Base-by-base conservation (phyloP, 208 protist species). In the Leishmania aethiopica region DNA sequence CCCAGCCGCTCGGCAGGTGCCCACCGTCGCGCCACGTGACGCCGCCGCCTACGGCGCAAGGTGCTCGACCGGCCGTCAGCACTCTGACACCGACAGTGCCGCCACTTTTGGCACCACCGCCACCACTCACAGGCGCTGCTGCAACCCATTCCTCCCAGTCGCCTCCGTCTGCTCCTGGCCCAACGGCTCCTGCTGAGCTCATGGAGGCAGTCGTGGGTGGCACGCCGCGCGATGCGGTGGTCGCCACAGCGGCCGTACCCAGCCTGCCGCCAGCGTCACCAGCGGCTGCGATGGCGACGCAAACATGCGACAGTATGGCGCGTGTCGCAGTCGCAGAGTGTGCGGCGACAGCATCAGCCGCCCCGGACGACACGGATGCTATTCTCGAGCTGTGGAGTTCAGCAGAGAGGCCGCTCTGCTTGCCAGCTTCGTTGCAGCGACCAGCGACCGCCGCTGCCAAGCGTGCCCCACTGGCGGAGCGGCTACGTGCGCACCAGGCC, bases 331-430 rank as follows among this genome's bases (percentile, higher is more conserved):
- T 47, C 11, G 42, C 22, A 42, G 37, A 73, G 40, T 10, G 19
- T 42, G 67, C 57, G 40, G 25, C 75, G 22, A 32, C n/a, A 42
- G 40, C 37, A 10, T 49, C 10, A 25, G 57, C 57, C 47, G 40
- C 64, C 3, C n/a, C 45, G 8, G 28, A 22, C 4, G 73, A 86
- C 32, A 4, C 78, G 35, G 79, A 67, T 10, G 66, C 78, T 45
- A 40, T 86, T 42, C 53, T 92, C 37, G 86, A 89, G 69, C 35
- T 86, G 62, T 92, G 89, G 89, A 84, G 84, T 80, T 89, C 85
- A 17, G 79, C 80, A n/a, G 89, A 92, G 69, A 70, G 84, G 76
- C 89, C 86, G 51, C 75, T 92, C 32, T 53, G 77, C n/a, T 49
- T 83, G 35, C 74, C 83, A 8, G 35, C 7, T n/a, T 47, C 51